Evolutionary conservation across 2,329 filamentous ascomycete species (phyloP), one percentile per base, ranked within the genome.

Genomic region (Fusarium nygamai): DNA sequence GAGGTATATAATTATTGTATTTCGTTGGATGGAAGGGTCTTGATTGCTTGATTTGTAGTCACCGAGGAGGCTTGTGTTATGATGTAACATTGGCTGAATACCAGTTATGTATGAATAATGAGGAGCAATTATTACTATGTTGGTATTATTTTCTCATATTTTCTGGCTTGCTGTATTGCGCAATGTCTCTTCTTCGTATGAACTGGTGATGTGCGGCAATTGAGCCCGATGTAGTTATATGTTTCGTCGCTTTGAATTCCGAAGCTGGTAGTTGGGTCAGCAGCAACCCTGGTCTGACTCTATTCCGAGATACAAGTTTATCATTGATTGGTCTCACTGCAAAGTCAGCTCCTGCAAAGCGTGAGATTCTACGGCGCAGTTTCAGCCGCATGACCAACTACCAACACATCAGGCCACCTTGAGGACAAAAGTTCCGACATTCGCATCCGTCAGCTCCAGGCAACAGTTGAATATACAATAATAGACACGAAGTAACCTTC

Each of bases 401-500:
- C 19, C 46, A n/a, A n/a, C 20, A 17, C 4, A 50, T 50, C 47
- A 50, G 47, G 9, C 20, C 29, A 50, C 47, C 19, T n/a, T 3
- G 0, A 33, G 9, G 4, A 8, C 12, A n/a, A 31, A 12, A n/a
- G 16, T n/a, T 6, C 47, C 7, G 20, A 50, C 0, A 4, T n/a
- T n/a, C 14, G 4, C 29, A 22, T n/a, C 47, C 7, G 10, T n/a
- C 47, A 31, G 47, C 10, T 33, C 4, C 29, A 50, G 29, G 29
- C 29, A 56, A 17, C 27, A 17, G 13, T 29, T 0, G 0, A 41
- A 13, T 3, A 4, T 8, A 20, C 22, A 10, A 29, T 19, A 7
- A 31, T 31, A n/a, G 0, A 12, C 4, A 11, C 0, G 7, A 20
- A 17, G 3, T 11, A 5, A 8, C 3, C 24, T 6, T 38, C 3